phyloP scores from a whole-genome alignment of 2,329 filamentous ascomycete species.

The Setomelanomma holmii region DNA sequence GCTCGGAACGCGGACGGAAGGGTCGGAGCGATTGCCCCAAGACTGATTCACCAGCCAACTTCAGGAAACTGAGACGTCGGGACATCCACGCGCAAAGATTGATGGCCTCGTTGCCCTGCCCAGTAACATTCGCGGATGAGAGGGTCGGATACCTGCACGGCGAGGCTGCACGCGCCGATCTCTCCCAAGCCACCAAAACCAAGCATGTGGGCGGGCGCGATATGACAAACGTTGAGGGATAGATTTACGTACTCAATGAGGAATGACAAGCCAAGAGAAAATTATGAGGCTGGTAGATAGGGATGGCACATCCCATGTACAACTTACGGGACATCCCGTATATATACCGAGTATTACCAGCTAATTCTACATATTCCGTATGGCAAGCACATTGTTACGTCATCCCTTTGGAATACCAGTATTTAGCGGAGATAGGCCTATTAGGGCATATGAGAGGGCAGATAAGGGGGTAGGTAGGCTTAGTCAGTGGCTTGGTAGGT shows the following conservation, averaged over 20 bases:
- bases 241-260: conserved; percentile 8
- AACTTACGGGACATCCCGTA: too few relatives aligned
- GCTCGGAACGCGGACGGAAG: not conserved
- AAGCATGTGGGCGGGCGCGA: conserved; percentile 5
- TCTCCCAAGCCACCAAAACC: not conserved
- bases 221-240: conserved; percentile 5
- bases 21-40: not conserved
- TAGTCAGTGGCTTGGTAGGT: too few relatives aligned
- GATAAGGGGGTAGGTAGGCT: too few relatives aligned
- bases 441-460: too few relatives aligned
- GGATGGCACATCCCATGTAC: too few relatives aligned
- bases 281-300: not conserved
- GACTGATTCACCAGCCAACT: too few relatives aligned
- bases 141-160: not conserved
- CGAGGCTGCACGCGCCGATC: conserved; percentile 7
- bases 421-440: too few relatives aligned
- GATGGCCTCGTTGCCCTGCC: not conserved
- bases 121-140: not conserved
- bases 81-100: not conserved
- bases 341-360: too few relatives aligned
- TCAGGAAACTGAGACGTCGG: too few relatives aligned
- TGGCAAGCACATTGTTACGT: too few relatives aligned
- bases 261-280: not conserved
- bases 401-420: too few relatives aligned
- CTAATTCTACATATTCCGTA: too few relatives aligned